Evolutionary conservation across 108 stramenopile species (phyloP).

Genomic region (Hondaea fermentalgiana): DNA sequence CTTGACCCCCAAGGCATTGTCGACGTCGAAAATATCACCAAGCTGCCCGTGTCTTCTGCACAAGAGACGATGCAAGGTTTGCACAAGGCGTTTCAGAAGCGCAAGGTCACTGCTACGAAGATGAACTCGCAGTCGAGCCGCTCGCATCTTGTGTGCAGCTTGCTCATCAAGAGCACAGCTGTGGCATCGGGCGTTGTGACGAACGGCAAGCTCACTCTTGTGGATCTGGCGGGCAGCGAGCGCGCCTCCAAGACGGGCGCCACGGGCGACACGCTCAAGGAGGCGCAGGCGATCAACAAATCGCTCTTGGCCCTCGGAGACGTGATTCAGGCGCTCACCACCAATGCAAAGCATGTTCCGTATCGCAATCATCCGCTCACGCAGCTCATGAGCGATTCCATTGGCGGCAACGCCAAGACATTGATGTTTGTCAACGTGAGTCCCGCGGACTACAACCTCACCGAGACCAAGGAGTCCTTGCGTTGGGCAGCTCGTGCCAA

Average conservation of each 20-base stretch:
- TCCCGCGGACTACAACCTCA: neutral
- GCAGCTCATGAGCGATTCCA: neutral
- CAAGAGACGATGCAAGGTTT: slow-evolving; percentile 26
- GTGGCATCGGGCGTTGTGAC: neutral
- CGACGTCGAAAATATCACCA: slow-evolving; percentile 24
- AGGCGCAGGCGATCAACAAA: slow-evolving; percentile 33
- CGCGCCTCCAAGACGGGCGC: slow-evolving; percentile 23
- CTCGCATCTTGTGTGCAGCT: slow-evolving; percentile 45
- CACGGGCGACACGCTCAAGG: slow-evolving; percentile 22
- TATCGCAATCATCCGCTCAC: slow-evolving; percentile 15
- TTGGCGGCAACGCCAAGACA: slow-evolving; percentile 20
- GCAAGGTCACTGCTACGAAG: slow-evolving; percentile 48
- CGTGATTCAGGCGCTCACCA: slow-evolving; percentile 30
- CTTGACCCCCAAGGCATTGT: slow-evolving; percentile 51
- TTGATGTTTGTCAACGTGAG: neutral
- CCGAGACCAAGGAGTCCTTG: slow-evolving; percentile 36
- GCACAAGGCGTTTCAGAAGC: slow-evolving; percentile 34
- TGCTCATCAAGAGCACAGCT: slow-evolving; percentile 15
- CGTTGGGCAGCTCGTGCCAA: slow-evolving; percentile 32
- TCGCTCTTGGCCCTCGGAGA: slow-evolving; percentile 27
- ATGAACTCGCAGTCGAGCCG: slow-evolving; percentile 59
- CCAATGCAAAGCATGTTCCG: neutral
- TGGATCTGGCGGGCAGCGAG: slow-evolving; percentile 34
- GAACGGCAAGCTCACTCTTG: neutral
- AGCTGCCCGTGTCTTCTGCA: slow-evolving; percentile 35